Evolutionary conservation across 2,329 filamentous ascomycete species (phyloP).

Genomic region (Didymella exigua): DNA sequence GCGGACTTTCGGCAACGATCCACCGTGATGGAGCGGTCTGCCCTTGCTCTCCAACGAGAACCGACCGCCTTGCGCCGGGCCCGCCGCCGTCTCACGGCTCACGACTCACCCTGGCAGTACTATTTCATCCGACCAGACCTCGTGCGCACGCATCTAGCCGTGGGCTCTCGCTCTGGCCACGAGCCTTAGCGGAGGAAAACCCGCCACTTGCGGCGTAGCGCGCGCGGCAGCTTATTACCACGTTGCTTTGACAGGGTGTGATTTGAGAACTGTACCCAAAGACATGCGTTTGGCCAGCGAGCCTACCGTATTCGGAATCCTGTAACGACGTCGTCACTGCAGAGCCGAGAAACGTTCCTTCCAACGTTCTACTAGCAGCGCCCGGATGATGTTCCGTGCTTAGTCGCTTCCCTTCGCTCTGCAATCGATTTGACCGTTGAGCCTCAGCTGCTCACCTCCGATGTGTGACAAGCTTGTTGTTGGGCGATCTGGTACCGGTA

Average conservation of each 20-base stretch:
- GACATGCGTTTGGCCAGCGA: background rate
- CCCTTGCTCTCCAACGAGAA: constrained; percentile 17
- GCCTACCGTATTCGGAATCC: constrained; percentile 1
- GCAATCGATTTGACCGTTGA: constrained; percentile 24
- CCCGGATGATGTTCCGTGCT: constrained; percentile 34
- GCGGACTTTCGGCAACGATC: constrained; percentile 21
- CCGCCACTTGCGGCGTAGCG: constrained; percentile 7
- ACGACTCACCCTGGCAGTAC: constrained; percentile 9
- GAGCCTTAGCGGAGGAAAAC: constrained; percentile 1
- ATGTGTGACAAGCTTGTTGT: constrained; percentile 3
- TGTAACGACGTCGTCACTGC: constrained; percentile 4
- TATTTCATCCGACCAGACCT: constrained; percentile 21
- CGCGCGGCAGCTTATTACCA: constrained; percentile 8
- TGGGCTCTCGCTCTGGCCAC: constrained; percentile 25
- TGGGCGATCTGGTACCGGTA: constrained; percentile 2
- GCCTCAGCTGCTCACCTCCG: constrained; percentile 4
- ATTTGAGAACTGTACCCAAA: background rate
- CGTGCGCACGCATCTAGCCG: constrained; percentile 25
- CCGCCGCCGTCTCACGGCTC: constrained; percentile 25
- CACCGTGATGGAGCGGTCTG: constrained; percentile 19
- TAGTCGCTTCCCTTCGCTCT: constrained; percentile 22
- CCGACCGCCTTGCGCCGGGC: constrained; percentile 20
- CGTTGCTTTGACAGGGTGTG: constrained; percentile 1
- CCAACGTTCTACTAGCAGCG: constrained; percentile 26
- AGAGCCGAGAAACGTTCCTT: constrained; percentile 21